Base-by-base conservation (phyloP, 345 rosid species). In the Geranium brycei region DNA sequence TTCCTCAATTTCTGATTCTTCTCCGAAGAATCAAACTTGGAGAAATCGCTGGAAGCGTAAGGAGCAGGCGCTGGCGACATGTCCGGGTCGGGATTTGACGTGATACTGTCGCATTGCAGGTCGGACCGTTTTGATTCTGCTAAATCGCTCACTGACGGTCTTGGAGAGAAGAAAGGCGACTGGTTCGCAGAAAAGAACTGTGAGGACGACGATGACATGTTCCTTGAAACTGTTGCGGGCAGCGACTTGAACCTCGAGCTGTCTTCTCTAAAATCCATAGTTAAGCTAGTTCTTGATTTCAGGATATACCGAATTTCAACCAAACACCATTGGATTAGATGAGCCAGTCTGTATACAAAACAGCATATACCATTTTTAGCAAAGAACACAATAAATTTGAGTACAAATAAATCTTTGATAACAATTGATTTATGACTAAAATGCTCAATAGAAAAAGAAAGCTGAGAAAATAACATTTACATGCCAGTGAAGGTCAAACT, bases 101-200 rank as follows among this genome's bases (percentile, higher is more conserved):
- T 61, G 60, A 73, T 78, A 73, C 85, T 80, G 19, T 82, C 85
- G 55, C 76, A 75, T 7, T 71, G 87, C 66, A 85, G 83, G 77
- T 87, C 90, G 7, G 87, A 86, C 65, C 87, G 72, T 55, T 79
- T 74, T 0, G 88, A 86, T 74, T 84, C 95, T 0, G 97, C 83
- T 4, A 74, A 64, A 35, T 75, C 84, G 74, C 77, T 60, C 7
- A 82, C 76, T 6, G 95, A 80, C 60, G 93, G 82, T 68, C 88
- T 82, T 10, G 99, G 99, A 30, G 97, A 90, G 81, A 93, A 88
- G 69, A 89, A 87, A 0, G 97, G 96, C 0, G 96, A 92, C 69
- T 93, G 99, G 58, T 85, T 89, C 1, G 97, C 99, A 0, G 99
- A 93, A 81, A 83, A 85, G 80, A 90, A 90, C 72, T 82, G 81